These are phyloP conservation scores for Cardamine occulta DNA, from an alignment of 345 rosid genomes.

Conservation along the genomic window DNA sequence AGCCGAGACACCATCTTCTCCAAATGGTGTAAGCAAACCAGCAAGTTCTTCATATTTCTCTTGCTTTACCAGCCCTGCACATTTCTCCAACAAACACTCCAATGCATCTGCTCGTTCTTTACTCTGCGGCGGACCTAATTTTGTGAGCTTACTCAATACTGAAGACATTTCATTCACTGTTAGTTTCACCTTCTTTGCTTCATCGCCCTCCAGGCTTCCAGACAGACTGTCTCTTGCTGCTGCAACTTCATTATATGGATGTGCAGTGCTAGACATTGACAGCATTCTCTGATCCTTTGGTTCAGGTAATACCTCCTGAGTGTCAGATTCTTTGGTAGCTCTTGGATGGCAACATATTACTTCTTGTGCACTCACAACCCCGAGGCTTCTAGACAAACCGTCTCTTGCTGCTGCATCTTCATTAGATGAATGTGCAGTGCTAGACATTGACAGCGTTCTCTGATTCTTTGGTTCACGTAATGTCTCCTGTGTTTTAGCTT, in stretches of 20 bases:
- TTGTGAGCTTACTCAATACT: slow-evolving; percentile 60
- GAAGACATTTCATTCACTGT: slow-evolving; percentile 55
- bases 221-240: slow-evolving; percentile 42
- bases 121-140: slow-evolving; percentile 55
- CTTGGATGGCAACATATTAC: slow-evolving; percentile 32
- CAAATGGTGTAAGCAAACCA: slow-evolving; percentile 89
- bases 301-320: slow-evolving; percentile 31
- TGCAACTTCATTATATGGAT: slow-evolving; percentile 41
- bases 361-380: slow-evolving; percentile 41
- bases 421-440: slow-evolving; percentile 22
- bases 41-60: slow-evolving; percentile 85
- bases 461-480: slow-evolving; percentile 36
- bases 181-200: slow-evolving; percentile 40
- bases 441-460: slow-evolving; percentile 28
- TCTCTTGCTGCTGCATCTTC: slow-evolving; percentile 46
- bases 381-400: slow-evolving; percentile 46
- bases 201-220: slow-evolving; percentile 50
- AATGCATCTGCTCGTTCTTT: slow-evolving; percentile 89
- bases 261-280: slow-evolving; percentile 22
- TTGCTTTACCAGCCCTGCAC: slow-evolving; percentile 87
- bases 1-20: slow-evolving; percentile 87
- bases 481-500: slow-evolving; percentile 43
- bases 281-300: slow-evolving; percentile 37
- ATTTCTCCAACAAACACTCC: slow-evolving; percentile 88
- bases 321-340: slow-evolving; percentile 46